Evolutionary conservation across 2,329 filamentous ascomycete species (phyloP), one percentile per base, ranked within the genome.

Genomic region (Penicillium brasilianum): DNA sequence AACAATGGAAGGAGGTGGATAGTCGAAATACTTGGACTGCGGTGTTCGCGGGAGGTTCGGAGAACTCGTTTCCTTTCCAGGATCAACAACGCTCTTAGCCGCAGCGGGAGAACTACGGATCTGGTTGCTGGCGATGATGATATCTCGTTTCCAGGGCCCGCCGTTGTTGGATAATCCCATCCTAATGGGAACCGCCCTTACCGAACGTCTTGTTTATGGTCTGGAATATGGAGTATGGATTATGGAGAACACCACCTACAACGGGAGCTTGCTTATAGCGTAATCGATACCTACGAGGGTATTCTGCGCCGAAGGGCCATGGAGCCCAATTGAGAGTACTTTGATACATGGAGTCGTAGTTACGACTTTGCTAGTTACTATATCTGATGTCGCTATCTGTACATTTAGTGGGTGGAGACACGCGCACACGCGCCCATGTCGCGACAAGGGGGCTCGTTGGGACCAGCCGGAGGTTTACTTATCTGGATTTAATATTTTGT

Each of bases 41-140:
- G 34, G 55, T 39, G 59, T 61, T 61, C 59, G 55, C 50, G 54
- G 48, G 50, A 36, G 28, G n/a, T 28, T 32, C 55, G 59, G 55
- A 61, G 59, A 50, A 50, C 41, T 28, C 8, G 11, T 46, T 46
- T 46, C 44, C 44, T 48, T 28, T 28, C 25, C 22, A 34, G 28
- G 25, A 50, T 50, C 30, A 32, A 34, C 28, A n/a, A 34, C 30
- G 57, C 55, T 49, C 55, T 61, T 50, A 61, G 59, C 59, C 55
- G 59, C 59, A 58, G 59, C 44, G 46, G 30, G 49, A 51, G 49
- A n/a, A 14, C 16, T 52, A 52, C 39, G 11, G 28, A 32, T 49
- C 41, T 39, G 4, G 16, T 11, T 20, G 3, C n/a, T 25, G n/a
- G n/a, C n/a, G 43, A 46, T 28, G 43, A 28, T 48, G 44, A 48